Base-by-base conservation (phyloP, 2,329 filamentous ascomycete genomes). In the Ophiostoma sp. region DNA sequence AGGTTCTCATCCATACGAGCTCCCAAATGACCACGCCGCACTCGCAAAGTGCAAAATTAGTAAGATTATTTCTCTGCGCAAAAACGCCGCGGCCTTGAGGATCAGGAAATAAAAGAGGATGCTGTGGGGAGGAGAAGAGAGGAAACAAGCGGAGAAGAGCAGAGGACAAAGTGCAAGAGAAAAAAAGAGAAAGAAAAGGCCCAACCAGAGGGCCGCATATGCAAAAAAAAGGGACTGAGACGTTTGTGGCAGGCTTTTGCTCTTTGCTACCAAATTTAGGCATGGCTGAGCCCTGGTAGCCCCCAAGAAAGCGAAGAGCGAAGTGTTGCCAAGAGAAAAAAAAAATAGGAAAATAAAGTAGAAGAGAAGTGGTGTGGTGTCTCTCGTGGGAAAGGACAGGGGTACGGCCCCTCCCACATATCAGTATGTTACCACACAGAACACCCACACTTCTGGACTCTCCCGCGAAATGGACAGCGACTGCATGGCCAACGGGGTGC, bases 371-470 rank as follows among this genome's bases (percentile, higher is more conserved):
- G 9, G 36, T 45, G 36, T 66, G 63, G 11, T 31, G 22, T 3
- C 17, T 31, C 17, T 45, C 22, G 31, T 48, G 63, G 39, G 28
- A n/a, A 22, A 17, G 7, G 39, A 66, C 39, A 48, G 39, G 39
- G 63, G 17, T 31, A 19, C 63, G 39, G 63, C 22, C 42, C 61
- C 22, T 66, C 39, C 63, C 63, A 66, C 61, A 45, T 36, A 66
- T 19, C n/a, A n/a, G n/a, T 36, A 8, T 36, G 6, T 33, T 25
- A 19, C 28, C 31, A 19, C 63, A 25, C 39, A 48, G 33, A 42
- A n/a, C 61, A 64, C n/a, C 15, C 36, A 45, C 63, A 22, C 9
- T 63, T 11, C 31, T 59, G 3, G 55, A n/a, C 25, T 57, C 12
- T 59, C 25, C 15, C 15, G 8, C 22, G 17, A 19, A 63, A 22